phyloP scores from a whole-genome alignment of 108 stramenopile species.

The Discostella pseudostelligera region DNA sequence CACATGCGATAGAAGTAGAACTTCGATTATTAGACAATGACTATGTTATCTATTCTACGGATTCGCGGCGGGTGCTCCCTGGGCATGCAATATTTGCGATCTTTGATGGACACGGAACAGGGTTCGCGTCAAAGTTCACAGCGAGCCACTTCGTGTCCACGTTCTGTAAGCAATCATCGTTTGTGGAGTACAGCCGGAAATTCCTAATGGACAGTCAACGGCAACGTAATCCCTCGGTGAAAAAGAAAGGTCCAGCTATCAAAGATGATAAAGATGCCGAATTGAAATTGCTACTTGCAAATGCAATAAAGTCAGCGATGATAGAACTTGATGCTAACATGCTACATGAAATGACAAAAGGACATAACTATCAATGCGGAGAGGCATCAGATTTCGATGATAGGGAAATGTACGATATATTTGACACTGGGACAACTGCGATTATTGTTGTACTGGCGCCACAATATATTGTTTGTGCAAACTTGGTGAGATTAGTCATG shows the following conservation, averaged over 20 bases:
- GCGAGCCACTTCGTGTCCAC: conserved; percentile 54
- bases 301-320: conserved; percentile 19
- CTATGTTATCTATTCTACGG: background rate
- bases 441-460: conserved; percentile 83
- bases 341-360: conserved; percentile 13
- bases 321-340: conserved; percentile 27
- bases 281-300: conserved; percentile 12
- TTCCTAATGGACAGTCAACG: conserved; percentile 32
- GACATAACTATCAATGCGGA: background rate
- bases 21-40: conserved; percentile 3
- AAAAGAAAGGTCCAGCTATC: conserved; percentile 37
- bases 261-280: background rate
- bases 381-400: background rate
- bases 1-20: conserved; percentile 42
- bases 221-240: conserved; percentile 11
- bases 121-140: conserved; percentile 67
- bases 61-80: background rate
- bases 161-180: conserved; percentile 50
- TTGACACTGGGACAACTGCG: conserved; percentile 86
- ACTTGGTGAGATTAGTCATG: conserved; percentile 49
- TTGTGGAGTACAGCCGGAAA: conserved; percentile 44
- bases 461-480: conserved; percentile 83
- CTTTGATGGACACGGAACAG: conserved; percentile 87
- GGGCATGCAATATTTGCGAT: conserved; percentile 74
- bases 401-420: conserved; percentile 12